phyloP scores from a whole-genome alignment of 768 basidiomycete genomes.

The Dioszegia aurantiaca region DNA sequence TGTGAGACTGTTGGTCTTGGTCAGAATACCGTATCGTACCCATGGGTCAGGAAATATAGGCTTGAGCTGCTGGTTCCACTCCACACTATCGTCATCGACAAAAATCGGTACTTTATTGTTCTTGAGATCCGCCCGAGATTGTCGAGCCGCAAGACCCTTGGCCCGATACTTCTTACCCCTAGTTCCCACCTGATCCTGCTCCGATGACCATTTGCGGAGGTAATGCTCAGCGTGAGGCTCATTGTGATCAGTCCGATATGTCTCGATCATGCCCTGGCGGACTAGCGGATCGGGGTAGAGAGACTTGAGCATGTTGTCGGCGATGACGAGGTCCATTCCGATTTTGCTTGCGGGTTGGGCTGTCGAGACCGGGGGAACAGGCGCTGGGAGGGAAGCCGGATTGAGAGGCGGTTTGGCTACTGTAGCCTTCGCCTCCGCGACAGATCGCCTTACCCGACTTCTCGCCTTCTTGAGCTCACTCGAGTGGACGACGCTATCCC shows the following conservation, averaged over 20 bases:
- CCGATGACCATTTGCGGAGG: constrained; percentile 1
- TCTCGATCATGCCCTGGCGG: constrained; percentile 6
- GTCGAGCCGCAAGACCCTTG: background rate
- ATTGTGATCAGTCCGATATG: background rate
- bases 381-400: too few relatives aligned
- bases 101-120: background rate
- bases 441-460: too few relatives aligned
- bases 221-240: background rate
- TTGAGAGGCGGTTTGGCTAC: too few relatives aligned
- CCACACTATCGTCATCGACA: background rate
- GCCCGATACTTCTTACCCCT: background rate
- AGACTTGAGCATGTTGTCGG: background rate
- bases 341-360: too few relatives aligned
- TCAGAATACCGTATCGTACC: constrained; percentile 4
- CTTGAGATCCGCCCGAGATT: background rate
- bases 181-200: background rate
- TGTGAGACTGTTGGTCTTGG: background rate
- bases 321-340: constrained; percentile 2
- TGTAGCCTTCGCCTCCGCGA: too few relatives aligned
- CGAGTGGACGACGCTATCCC: too few relatives aligned
- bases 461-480: too few relatives aligned
- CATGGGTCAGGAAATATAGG: background rate
- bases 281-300: constrained; percentile 4
- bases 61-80: constrained; percentile 1
- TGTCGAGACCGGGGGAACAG: too few relatives aligned